Evolutionary conservation across 768 basidiomycete genomes (phyloP).

Genomic region (Auriscalpium vulgare): DNA sequence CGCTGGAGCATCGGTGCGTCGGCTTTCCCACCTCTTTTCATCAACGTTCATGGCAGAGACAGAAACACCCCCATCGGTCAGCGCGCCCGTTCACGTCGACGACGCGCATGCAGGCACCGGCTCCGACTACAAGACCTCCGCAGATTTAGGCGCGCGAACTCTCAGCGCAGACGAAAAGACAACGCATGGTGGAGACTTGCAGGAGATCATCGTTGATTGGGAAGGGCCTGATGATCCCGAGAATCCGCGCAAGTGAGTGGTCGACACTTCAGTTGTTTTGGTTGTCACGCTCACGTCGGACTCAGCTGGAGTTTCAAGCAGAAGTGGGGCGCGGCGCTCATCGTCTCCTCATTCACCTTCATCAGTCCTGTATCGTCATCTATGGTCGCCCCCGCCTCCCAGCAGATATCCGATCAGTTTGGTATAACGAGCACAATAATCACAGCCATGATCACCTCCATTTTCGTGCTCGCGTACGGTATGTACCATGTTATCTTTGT

Average conservation of each 20-base stretch:
- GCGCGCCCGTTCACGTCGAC: too few relatives aligned
- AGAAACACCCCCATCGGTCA: too few relatives aligned
- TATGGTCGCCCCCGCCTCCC: conserved; percentile 62
- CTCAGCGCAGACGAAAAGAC: too few relatives aligned
- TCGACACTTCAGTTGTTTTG: too few relatives aligned
- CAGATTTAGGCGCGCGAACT: too few relatives aligned
- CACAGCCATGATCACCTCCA: conserved; percentile 42
- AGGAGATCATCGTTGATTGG: conserved; percentile 2
- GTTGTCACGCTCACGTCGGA: neutral
- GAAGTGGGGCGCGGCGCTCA: conserved; percentile 34
- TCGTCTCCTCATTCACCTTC: conserved; percentile 59
- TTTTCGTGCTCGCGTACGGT: conserved; percentile 55
- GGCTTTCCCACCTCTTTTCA: too few relatives aligned
- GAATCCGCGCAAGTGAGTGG: conserved; percentile 7
- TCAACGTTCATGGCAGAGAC: too few relatives aligned
- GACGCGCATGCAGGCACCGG: too few relatives aligned
- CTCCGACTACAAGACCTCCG: too few relatives aligned
- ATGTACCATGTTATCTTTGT: neutral
- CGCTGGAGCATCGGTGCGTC: too few relatives aligned
- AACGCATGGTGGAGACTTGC: too few relatives aligned
- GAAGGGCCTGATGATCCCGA: conserved; percentile 7
- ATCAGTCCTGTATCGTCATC: conserved; percentile 63
- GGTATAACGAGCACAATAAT: conserved; percentile 41
- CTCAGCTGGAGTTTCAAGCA: conserved; percentile 6
- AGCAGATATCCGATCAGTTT: conserved; percentile 45